Percentiles rank a stretch among this genome's conserved stretches.
These are phyloP conservation scores for Lablab purpureus DNA, from an alignment of 306 rosid species.

Conservation along the genomic window DNA sequence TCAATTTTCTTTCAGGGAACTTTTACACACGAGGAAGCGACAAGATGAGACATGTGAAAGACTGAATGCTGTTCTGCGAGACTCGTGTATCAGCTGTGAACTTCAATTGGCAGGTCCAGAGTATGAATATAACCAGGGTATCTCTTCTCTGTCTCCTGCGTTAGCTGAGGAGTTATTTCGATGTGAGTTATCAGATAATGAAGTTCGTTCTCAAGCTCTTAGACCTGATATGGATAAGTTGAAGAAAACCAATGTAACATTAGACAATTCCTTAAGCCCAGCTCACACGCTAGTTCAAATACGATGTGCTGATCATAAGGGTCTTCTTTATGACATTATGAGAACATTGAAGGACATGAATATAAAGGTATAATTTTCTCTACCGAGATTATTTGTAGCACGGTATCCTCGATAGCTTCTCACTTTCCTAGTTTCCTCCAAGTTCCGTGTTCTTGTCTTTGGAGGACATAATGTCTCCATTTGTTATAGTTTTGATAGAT, in stretches of 20 bases:
- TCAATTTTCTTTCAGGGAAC: slow-evolving; percentile 60
- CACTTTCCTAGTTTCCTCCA: slow-evolving; percentile 7
- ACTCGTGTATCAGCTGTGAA: slow-evolving; percentile 72
- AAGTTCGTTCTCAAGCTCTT: slow-evolving; percentile 65
- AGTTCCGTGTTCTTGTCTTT: slow-evolving; percentile 32
- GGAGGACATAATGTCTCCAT: not conserved
- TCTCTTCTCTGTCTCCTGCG: slow-evolving; percentile 61
- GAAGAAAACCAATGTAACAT: slow-evolving; percentile 59
- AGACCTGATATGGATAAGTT: slow-evolving; percentile 68
- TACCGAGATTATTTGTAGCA: not conserved
- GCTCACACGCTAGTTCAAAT: slow-evolving; percentile 80
- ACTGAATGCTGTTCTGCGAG: slow-evolving; percentile 59
- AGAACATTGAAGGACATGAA: slow-evolving; percentile 79
- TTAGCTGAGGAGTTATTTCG: slow-evolving; percentile 69
- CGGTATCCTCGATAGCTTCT: slow-evolving; percentile 11
- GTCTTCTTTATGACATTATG: slow-evolving; percentile 78
- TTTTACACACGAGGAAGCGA: slow-evolving; percentile 70
- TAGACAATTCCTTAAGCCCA: slow-evolving; percentile 80
- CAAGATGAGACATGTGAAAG: slow-evolving; percentile 64
- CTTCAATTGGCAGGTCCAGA: slow-evolving; percentile 70
- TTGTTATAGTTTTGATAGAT: slow-evolving; percentile 25
- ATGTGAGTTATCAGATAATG: slow-evolving; percentile 58
- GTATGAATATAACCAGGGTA: slow-evolving; percentile 61
- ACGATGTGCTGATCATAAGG: slow-evolving; percentile 74
- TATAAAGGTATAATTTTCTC: slow-evolving; percentile 60